Conservation (phyloP, 2,329 filamentous ascomycete genomes). For the Aspergillus sp. region DNA sequence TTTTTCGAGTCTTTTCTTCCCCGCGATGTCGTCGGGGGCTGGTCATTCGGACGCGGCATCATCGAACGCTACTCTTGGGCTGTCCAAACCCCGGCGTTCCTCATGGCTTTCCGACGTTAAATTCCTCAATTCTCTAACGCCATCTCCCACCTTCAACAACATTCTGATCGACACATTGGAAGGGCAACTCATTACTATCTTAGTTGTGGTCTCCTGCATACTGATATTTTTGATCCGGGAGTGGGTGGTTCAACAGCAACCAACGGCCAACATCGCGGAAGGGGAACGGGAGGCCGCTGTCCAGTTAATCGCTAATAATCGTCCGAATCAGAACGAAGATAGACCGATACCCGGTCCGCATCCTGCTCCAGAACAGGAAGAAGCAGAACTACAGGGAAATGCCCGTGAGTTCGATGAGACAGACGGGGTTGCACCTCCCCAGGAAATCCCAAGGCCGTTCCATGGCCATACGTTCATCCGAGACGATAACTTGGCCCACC, state of each 20-base stretch:
- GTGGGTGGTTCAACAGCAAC: slow-evolving; percentile 98
- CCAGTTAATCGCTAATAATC: slow-evolving; percentile 44
- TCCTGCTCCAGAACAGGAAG: slow-evolving; percentile 8
- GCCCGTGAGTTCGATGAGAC: neutral
- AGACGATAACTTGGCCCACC: neutral
- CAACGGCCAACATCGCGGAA: slow-evolving; percentile 78
- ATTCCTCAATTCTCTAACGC: slow-evolving; percentile 59
- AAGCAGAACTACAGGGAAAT: neutral
- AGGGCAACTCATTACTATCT: slow-evolving; percentile 87
- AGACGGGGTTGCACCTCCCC: neutral
- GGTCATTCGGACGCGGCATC: slow-evolving; percentile 26
- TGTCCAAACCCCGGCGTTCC: slow-evolving; percentile 38
- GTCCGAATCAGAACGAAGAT: slow-evolving; percentile 25
- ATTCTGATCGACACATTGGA: slow-evolving; percentile 81
- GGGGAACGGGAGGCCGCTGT: slow-evolving; percentile 51
- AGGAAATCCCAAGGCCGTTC: neutral
- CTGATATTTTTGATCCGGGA: slow-evolving; percentile 95
- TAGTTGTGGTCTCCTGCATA: slow-evolving; percentile 92
- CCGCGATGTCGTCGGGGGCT: slow-evolving; percentile 27
- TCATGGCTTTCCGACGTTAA: slow-evolving; percentile 60
- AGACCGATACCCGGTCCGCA: slow-evolving; percentile 13
- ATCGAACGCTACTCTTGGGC: slow-evolving; percentile 26
- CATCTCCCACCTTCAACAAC: slow-evolving; percentile 71
- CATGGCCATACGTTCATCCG: neutral
- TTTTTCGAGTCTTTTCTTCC: slow-evolving; percentile 35